These are phyloP conservation scores for Fusarium udum DNA, from an alignment of 2,329 filamentous ascomycete species.

Conservation along the genomic window DNA sequence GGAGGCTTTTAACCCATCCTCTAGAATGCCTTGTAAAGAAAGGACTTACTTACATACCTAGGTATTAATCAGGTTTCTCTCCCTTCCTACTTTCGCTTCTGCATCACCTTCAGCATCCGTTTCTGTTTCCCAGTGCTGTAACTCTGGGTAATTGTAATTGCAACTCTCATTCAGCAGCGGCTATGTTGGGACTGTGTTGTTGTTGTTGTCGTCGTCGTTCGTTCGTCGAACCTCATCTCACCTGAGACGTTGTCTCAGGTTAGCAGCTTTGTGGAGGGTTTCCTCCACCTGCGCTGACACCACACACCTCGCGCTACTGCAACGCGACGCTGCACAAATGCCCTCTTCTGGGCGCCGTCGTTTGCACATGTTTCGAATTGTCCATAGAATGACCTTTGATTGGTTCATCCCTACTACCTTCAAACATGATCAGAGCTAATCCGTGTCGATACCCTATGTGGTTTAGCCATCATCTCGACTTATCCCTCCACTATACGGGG, in stretches of 20 bases:
- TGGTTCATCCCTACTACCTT: slow-evolving; percentile 15
- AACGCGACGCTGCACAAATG: slow-evolving; percentile 17
- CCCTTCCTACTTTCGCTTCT: slow-evolving; percentile 11
- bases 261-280: slow-evolving; percentile 34
- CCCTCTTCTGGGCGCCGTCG: slow-evolving; percentile 34
- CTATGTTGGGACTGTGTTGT: not conserved
- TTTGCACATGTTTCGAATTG: slow-evolving; percentile 39
- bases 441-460: slow-evolving; percentile 17
- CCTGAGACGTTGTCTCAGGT: slow-evolving; percentile 52
- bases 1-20: not conserved
- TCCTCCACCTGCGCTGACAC: slow-evolving; percentile 38
- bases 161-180: not conserved
- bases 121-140: slow-evolving; percentile 1
- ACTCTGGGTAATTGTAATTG: not conserved
- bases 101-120: slow-evolving; percentile 2
- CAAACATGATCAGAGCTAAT: slow-evolving; percentile 33
- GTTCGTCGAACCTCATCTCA: slow-evolving; percentile 40
- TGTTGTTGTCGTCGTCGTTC: slow-evolving; percentile 14
- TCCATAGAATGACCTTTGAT: slow-evolving; percentile 12
- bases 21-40: not conserved
- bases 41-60: not conserved
- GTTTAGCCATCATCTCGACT: slow-evolving; percentile 23
- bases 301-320: slow-evolving; percentile 31
- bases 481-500: not conserved
- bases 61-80: not conserved